These are phyloP conservation scores for Retiboletus flavoniger DNA, from an alignment of 1,284 basidiomycete species.

Conservation along the genomic window DNA sequence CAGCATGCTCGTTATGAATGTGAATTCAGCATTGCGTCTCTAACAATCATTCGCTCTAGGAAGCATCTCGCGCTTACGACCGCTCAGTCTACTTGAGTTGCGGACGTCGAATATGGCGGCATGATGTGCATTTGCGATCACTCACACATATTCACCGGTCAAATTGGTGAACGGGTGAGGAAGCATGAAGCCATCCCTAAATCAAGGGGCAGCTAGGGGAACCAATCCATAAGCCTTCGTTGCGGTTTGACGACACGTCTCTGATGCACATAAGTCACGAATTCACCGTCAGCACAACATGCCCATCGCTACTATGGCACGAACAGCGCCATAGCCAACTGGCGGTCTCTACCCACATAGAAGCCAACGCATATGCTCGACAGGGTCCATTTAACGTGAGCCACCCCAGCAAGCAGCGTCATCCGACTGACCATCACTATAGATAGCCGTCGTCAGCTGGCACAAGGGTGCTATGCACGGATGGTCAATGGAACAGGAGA, in stretches of 20 bases:
- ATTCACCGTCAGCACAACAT: background rate
- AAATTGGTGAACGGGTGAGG: background rate
- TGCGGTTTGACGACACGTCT: background rate
- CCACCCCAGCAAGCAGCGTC: conserved; percentile 7
- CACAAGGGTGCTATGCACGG: conserved; percentile 11
- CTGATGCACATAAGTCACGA: background rate
- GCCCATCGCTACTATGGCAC: background rate
- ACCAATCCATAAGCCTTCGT: background rate
- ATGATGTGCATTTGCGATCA: background rate
- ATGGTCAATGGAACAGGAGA: background rate
- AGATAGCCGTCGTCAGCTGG: conserved; percentile 4
- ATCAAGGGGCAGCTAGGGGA: background rate
- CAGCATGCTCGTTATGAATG: background rate
- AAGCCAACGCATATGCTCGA: conserved; percentile 1
- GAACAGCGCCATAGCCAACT: background rate
- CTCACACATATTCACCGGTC: background rate
- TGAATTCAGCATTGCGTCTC: background rate
- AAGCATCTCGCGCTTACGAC: background rate
- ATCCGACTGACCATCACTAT: conserved; percentile 3
- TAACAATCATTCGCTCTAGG: background rate
- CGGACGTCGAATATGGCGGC: background rate
- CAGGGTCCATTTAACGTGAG: conserved; percentile 3
- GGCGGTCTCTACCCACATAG: background rate
- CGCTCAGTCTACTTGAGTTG: background rate
- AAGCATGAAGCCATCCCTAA: background rate